phyloP scores from a whole-genome alignment of 345 rosid genomes.

The Arabidopsis suecica region DNA sequence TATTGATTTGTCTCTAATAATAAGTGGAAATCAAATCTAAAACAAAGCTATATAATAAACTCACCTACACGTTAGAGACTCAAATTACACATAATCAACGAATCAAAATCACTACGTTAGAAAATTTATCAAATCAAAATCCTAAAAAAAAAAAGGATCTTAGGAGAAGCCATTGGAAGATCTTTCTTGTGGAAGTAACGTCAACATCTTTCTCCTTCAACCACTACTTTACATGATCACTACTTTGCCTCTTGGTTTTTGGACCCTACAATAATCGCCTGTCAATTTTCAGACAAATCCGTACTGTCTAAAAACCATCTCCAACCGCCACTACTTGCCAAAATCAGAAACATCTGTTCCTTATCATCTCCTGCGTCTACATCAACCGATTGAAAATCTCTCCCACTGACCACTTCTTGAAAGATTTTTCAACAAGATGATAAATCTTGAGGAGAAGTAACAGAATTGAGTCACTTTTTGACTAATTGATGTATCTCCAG shows the following conservation, averaged over 20 bases:
- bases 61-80: conserved; percentile 33
- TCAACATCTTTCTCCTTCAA: conserved; percentile 39
- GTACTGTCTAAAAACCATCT: conserved; percentile 33
- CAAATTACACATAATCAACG: conserved; percentile 23
- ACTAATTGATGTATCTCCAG: conserved; percentile 22
- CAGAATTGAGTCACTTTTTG: conserved; percentile 28
- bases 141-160: conserved; percentile 5
- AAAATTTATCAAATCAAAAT: conserved; percentile 11
- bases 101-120: conserved; percentile 33
- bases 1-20: conserved; percentile 8
- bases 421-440: conserved; percentile 32
- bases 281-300: conserved; percentile 43
- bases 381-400: conserved; percentile 27
- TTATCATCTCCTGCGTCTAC: conserved; percentile 43
- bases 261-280: conserved; percentile 41
- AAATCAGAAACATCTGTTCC: conserved; percentile 37
- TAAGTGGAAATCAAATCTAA: conserved; percentile 17
- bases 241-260: conserved; percentile 26
- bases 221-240: conserved; percentile 44
- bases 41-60: conserved; percentile 7
- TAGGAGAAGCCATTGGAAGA: conserved; percentile 21
- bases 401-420: conserved; percentile 37
- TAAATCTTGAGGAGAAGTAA: conserved; percentile 11
- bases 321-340: conserved; percentile 46
- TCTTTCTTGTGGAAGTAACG: conserved; percentile 32